Evolutionary conservation across 2,329 filamentous ascomycete genomes (phyloP).

Genomic region (Bretziella fagacearum): DNA sequence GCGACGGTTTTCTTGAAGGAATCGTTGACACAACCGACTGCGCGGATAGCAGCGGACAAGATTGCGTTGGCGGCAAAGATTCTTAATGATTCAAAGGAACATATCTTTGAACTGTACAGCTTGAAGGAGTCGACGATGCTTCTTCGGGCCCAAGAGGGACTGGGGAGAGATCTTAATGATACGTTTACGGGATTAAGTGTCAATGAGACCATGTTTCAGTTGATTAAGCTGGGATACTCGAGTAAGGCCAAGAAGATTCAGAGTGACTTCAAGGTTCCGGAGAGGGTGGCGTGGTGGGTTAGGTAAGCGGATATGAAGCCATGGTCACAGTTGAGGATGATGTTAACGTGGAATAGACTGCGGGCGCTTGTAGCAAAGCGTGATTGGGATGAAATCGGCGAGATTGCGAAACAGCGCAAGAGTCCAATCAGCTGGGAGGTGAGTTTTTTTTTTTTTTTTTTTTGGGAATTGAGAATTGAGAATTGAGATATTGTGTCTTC

Average conservation of each 20-base stretch:
- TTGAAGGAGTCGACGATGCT: conserved; percentile 68
- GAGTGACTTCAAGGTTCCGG: conserved; percentile 80
- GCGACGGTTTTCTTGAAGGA: conserved; percentile 76
- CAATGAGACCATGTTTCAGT: conserved; percentile 81
- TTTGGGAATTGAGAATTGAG: not conserved
- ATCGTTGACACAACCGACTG: conserved; percentile 55
- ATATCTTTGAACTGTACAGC: conserved; percentile 52
- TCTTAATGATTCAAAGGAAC: conserved; percentile 68
- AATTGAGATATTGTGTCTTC: not conserved
- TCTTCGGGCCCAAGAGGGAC: conserved; percentile 67
- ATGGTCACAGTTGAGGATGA: not conserved
- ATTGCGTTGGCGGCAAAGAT: conserved; percentile 72
- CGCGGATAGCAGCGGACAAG: conserved; percentile 62
- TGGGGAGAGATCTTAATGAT: conserved; percentile 68
- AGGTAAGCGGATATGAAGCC: conserved; percentile 29
- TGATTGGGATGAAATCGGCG: conserved; percentile 86
- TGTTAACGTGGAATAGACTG: conserved; percentile 32
- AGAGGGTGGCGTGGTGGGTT: conserved; percentile 81
- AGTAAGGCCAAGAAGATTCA: conserved; percentile 78
- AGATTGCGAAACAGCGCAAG: conserved; percentile 60
- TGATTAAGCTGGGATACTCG: conserved; percentile 65
- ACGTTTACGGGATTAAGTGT: conserved; percentile 69
- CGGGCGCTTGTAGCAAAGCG: conserved; percentile 77
- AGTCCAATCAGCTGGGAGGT: conserved; percentile 95
- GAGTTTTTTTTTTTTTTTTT: conserved; percentile 20